Conservation (phyloP, 768 basidiomycete genomes). For the Pleurotus pulmonarius region DNA sequence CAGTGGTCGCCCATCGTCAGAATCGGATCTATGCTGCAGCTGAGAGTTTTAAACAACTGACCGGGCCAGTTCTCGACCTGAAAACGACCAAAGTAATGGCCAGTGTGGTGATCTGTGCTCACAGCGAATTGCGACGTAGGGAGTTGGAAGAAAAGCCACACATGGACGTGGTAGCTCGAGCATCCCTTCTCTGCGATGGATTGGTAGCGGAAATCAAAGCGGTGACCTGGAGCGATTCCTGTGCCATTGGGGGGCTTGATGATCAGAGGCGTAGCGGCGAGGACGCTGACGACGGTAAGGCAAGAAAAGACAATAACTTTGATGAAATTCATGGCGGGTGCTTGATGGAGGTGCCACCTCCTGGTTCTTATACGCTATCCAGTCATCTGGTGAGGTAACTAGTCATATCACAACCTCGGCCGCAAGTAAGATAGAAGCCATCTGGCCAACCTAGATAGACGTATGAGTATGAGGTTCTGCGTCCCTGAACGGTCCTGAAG, state of each 20-base stretch:
- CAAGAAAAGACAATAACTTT: too few relatives aligned
- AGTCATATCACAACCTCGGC: too few relatives aligned
- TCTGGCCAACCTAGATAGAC: too few relatives aligned
- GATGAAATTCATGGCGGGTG: too few relatives aligned
- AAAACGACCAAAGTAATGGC: conserved; percentile 42
- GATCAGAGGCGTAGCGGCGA: conserved; percentile 11
- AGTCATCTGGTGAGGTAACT: too few relatives aligned
- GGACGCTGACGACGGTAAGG: neutral
- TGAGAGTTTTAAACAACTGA: conserved; percentile 11
- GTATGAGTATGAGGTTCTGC: too few relatives aligned
- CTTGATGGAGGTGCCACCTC: too few relatives aligned
- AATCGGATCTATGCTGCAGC: neutral
- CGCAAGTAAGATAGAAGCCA: too few relatives aligned
- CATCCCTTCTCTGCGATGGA: conserved; percentile 36
- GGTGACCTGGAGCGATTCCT: conserved; percentile 31
- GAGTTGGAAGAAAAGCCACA: conserved; percentile 33
- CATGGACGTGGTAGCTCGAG: conserved; percentile 37
- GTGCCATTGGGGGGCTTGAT: conserved; percentile 24
- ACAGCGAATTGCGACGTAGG: conserved; percentile 20
- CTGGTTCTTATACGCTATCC: too few relatives aligned
- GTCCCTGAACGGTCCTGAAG: too few relatives aligned
- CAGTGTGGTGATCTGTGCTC: conserved; percentile 27
- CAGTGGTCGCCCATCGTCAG: neutral
- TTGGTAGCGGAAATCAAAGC: conserved; percentile 37
- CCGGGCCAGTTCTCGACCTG: conserved; percentile 41